phyloP scores from a whole-genome alignment of 2,329 filamentous ascomycete species.

The Aspergillus sp. region DNA sequence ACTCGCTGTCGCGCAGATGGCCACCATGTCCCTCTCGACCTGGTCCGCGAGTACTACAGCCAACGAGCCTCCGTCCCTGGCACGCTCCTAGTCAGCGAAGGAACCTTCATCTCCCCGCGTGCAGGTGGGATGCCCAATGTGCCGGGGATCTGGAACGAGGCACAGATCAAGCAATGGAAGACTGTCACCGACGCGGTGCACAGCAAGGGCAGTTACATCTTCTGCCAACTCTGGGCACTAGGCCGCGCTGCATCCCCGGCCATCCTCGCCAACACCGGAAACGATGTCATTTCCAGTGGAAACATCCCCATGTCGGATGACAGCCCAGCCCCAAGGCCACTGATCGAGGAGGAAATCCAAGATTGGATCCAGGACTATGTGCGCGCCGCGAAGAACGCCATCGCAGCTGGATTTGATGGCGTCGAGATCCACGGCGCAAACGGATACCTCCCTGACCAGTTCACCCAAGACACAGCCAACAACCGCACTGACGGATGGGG shows the following conservation, averaged over 20 bases:
- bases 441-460: constrained; percentile 46
- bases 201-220: constrained; percentile 54
- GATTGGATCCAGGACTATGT: constrained; percentile 34
- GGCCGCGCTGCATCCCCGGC: constrained; percentile 49
- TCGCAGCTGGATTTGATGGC: constrained; percentile 49
- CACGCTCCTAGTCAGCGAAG: constrained; percentile 56
- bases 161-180: constrained; percentile 55
- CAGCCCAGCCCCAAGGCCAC: constrained; percentile 18
- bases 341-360: constrained; percentile 35
- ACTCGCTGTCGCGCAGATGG: constrained; percentile 47
- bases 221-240: constrained; percentile 55
- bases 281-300: constrained; percentile 30
- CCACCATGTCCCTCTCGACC: constrained; percentile 38
- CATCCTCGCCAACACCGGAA: constrained; percentile 10
- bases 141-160: constrained; percentile 52
- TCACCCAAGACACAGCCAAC: constrained; percentile 43
- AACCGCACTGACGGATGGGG: constrained; percentile 44
- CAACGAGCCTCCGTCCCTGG: constrained; percentile 50
- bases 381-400: constrained; percentile 42
- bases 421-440: constrained; percentile 44
- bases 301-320: constrained; percentile 33
- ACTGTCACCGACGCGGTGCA: constrained; percentile 59
- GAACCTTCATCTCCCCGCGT: constrained; percentile 45
- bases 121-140: constrained; percentile 46
- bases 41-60: constrained; percentile 47